phyloP scores from a whole-genome alignment of 495 filamentous ascomycete species.

The Penicillium roqueforti region DNA sequence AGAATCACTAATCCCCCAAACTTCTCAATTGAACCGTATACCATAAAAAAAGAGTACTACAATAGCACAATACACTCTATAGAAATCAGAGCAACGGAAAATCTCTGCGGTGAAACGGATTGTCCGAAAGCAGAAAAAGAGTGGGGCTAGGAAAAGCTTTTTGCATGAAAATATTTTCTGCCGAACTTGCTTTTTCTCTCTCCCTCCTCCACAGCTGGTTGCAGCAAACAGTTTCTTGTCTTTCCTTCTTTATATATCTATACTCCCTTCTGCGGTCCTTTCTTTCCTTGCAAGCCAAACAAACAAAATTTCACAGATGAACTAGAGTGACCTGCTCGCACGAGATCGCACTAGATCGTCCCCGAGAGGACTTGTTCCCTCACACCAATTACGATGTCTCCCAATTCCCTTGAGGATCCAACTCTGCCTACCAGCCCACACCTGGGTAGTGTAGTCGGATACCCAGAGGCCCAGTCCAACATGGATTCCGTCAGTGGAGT shows the following conservation, averaged over 20 bases:
- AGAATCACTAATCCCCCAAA: neutral
- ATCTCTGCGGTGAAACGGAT: slow-evolving; percentile 9
- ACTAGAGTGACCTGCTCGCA: slow-evolving; percentile 38
- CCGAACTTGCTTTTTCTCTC: slow-evolving; percentile 7
- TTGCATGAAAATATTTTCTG: slow-evolving; percentile 13
- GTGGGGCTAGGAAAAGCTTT: slow-evolving; percentile 1
- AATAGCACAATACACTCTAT: neutral
- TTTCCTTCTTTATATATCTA: neutral
- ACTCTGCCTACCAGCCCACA: slow-evolving; percentile 35
- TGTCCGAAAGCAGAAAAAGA: slow-evolving; percentile 6
- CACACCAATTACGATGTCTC: slow-evolving; percentile 31
- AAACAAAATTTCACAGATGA: slow-evolving; percentile 39
- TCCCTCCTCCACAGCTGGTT: slow-evolving; percentile 9
- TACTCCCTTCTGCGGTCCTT: slow-evolving; percentile 1
- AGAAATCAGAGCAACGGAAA: neutral
- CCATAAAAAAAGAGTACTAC: neutral
- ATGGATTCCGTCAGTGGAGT: slow-evolving; percentile 35
- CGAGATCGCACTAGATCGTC: slow-evolving; percentile 33
- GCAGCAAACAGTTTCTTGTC: neutral
- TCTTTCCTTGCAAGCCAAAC: slow-evolving; percentile 1
- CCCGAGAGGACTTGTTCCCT: slow-evolving; percentile 45
- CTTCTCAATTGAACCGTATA: no score
- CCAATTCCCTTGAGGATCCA: slow-evolving; percentile 31
- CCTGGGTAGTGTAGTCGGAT: slow-evolving; percentile 34
- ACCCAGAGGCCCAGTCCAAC: slow-evolving; percentile 32